These are phyloP conservation scores for Tubosaeta sp. DNA, from an alignment of 768 basidiomycete species.

Conservation along the genomic window DNA sequence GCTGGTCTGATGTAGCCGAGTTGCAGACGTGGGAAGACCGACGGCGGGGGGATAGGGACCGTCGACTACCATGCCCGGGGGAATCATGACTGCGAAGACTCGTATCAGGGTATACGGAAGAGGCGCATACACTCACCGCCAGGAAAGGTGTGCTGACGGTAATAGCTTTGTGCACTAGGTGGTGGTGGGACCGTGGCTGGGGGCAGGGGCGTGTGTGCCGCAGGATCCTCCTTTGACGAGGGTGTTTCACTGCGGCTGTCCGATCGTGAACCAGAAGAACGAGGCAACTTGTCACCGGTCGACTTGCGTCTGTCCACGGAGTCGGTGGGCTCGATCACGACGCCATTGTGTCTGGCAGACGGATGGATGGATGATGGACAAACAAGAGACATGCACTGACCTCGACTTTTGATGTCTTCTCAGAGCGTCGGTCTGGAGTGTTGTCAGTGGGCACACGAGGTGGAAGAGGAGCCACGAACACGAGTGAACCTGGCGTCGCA, in stretches of 20 bases:
- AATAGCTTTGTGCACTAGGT: slow-evolving; percentile 51
- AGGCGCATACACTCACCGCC: slow-evolving; percentile 32
- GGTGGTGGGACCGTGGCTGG: slow-evolving; percentile 29
- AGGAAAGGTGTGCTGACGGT: slow-evolving; percentile 57
- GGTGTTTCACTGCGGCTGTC: slow-evolving; percentile 52
- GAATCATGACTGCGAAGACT: slow-evolving; percentile 36
- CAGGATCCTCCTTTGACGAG: slow-evolving; percentile 37
- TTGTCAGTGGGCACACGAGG: slow-evolving; percentile 16
- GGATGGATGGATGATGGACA: slow-evolving; percentile 2
- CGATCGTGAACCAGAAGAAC: slow-evolving; percentile 40
- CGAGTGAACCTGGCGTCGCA: slow-evolving; percentile 78
- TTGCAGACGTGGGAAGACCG: slow-evolving; percentile 51
- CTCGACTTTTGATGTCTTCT: slow-evolving; percentile 76
- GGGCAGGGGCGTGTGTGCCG: slow-evolving; percentile 34
- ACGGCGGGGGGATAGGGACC: slow-evolving; percentile 38
- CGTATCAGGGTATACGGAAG: not conserved
- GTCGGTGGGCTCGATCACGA: slow-evolving; percentile 52
- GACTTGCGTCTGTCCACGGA: slow-evolving; percentile 15
- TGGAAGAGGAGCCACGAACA: slow-evolving; percentile 39
- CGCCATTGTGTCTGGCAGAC: slow-evolving; percentile 52
- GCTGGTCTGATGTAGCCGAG: slow-evolving; percentile 40
- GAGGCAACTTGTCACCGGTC: slow-evolving; percentile 22
- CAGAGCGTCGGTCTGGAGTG: slow-evolving; percentile 69
- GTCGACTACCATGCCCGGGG: slow-evolving; percentile 41
- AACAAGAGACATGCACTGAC: slow-evolving; percentile 33